These are phyloP conservation scores for Exophiala oligosperma DNA, from an alignment of 2,329 filamentous ascomycete species.

Conservation along the genomic window DNA sequence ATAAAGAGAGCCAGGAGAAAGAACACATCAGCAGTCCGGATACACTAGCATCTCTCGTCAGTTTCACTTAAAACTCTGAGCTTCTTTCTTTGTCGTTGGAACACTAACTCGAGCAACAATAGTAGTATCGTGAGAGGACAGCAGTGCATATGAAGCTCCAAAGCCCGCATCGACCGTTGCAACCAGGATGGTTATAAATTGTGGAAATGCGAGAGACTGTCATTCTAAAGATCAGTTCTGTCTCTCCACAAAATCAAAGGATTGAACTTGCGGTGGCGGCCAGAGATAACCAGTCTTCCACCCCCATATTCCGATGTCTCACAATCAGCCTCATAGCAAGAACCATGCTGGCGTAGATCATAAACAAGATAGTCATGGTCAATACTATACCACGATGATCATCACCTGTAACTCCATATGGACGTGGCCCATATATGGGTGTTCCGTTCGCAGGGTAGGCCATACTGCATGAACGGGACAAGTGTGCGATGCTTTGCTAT, in stretches of 20 bases:
- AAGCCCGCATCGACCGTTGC: slow-evolving; percentile 14
- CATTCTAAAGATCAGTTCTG: neutral
- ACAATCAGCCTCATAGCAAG: slow-evolving; percentile 18
- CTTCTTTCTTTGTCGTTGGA: too few relatives aligned
- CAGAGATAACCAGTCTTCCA: slow-evolving; percentile 22
- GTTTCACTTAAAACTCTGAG: neutral
- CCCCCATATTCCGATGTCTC: slow-evolving; percentile 15
- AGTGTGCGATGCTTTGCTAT: neutral
- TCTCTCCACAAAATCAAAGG: neutral
- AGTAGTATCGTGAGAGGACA: slow-evolving; percentile 2
- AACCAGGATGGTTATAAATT: slow-evolving; percentile 12
- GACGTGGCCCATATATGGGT: slow-evolving; percentile 13
- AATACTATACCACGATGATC: slow-evolving; percentile 19
- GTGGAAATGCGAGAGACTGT: slow-evolving; percentile 14
- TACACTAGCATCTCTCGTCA: neutral
- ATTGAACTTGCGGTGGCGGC: slow-evolving; percentile 11
- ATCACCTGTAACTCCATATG: slow-evolving; percentile 9
- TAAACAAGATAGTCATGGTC: slow-evolving; percentile 15
- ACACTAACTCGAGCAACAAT: slow-evolving; percentile 10
- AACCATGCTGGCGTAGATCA: slow-evolving; percentile 17
- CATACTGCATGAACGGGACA: neutral
- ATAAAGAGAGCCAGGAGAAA: slow-evolving; percentile 19
- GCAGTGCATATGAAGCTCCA: slow-evolving; percentile 12
- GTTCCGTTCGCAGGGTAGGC: neutral
- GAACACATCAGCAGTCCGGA: slow-evolving; percentile 17